Percentiles rank a stretch among this genome's conserved stretches.
Conservation (phyloP, 495 filamentous ascomycete species). For the Xylaria palmicola region DNA sequence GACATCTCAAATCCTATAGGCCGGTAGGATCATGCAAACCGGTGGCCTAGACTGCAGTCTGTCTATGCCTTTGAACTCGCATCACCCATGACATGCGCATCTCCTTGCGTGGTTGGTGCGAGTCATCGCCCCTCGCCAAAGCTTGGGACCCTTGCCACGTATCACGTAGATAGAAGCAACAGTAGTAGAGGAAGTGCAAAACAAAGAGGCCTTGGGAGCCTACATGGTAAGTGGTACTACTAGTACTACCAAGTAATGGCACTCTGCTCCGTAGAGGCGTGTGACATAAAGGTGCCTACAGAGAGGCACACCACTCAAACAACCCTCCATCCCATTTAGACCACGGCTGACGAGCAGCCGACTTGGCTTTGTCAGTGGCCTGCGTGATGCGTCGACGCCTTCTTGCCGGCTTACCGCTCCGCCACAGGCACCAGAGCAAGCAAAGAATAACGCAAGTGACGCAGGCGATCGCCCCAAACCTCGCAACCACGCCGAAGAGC, state of each 20-base stretch:
- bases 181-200: no score
- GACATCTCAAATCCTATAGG: not conserved
- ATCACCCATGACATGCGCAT: not conserved
- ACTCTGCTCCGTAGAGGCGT: not conserved
- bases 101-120: not conserved
- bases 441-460: not conserved
- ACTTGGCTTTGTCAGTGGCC: not conserved
- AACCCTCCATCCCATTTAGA: not conserved
- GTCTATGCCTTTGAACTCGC: not conserved
- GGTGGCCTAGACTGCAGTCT: constrained; percentile 8
- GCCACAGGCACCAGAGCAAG: not conserved
- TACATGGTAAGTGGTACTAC: no score
- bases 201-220: no score
- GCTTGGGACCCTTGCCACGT: not conserved
- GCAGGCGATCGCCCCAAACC: not conserved
- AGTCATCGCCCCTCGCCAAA: not conserved
- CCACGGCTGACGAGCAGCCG: not conserved
- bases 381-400: not conserved
- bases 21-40: not conserved
- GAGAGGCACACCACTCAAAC: not conserved
- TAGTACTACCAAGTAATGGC: no score
- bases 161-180: not conserved
- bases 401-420: constrained; percentile 2
- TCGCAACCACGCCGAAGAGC: not conserved
- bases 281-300: not conserved